Percentiles rank a stretch among this genome's conserved stretches.
phyloP scores from a whole-genome alignment of 495 filamentous ascomycete genomes.

The Penicillium argentinense region DNA sequence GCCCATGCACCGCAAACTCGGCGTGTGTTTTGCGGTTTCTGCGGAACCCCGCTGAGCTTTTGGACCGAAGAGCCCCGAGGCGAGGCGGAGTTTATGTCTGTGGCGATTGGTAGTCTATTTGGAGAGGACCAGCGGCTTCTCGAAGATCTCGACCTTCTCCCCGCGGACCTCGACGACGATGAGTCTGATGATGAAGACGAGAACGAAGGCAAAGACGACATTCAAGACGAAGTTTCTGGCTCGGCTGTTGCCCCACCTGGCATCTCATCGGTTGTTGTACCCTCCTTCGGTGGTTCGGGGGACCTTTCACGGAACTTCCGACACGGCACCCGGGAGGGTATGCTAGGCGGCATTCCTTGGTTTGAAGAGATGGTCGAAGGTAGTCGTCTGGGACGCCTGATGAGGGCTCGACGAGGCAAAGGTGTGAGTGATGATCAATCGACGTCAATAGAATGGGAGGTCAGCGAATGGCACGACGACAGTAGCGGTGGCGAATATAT shows the following conservation, averaged over 20 bases:
- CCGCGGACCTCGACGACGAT: conserved; percentile 46
- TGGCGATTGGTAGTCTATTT: conserved; percentile 70
- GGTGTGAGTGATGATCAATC: conserved; percentile 54
- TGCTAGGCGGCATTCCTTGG: conserved; percentile 66
- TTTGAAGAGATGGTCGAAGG: conserved; percentile 79
- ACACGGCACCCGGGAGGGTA: conserved; percentile 38
- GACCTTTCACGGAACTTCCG: conserved; percentile 27
- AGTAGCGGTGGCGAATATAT: conserved; percentile 39
- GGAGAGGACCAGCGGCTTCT: conserved; percentile 64
- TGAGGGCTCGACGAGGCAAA: conserved; percentile 56
- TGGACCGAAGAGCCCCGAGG: conserved; percentile 71
- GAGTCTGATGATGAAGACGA: conserved; percentile 16
- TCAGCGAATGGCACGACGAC: conserved; percentile 71
- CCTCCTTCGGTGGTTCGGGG: conserved; percentile 14
- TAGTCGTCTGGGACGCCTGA: conserved; percentile 66
- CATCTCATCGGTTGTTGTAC: conserved; percentile 24
- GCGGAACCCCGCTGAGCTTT: conserved; percentile 75
- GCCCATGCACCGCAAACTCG: conserved; percentile 55
- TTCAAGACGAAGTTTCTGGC: conserved; percentile 10
- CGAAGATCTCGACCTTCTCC: conserved; percentile 66
- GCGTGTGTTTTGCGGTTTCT: conserved; percentile 87
- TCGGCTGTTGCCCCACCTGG: conserved; percentile 5
- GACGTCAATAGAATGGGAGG: conserved; percentile 75
- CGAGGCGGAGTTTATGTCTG: conserved; percentile 71
- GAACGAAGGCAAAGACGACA: neutral